Evolutionary conservation across 2,329 filamentous ascomycete genomes (phyloP).

Genomic region (Fusarium heterosporum): DNA sequence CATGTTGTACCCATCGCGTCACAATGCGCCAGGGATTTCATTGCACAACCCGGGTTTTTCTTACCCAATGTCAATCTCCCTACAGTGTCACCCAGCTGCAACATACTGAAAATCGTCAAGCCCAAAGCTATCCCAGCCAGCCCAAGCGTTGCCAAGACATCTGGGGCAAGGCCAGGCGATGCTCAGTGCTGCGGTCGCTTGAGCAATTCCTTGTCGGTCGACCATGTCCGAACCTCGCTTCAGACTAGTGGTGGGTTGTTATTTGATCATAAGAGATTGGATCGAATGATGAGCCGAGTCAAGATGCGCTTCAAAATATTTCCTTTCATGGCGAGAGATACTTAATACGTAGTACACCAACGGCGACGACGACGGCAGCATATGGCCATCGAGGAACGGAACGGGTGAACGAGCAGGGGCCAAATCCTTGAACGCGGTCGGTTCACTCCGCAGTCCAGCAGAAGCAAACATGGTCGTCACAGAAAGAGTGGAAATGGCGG

Average conservation of each 20-base stretch:
- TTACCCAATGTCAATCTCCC: constrained; percentile 34
- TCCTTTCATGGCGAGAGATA: constrained; percentile 23
- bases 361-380: constrained; percentile 4
- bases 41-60: constrained; percentile 33
- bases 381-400: constrained; percentile 29
- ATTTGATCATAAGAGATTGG: constrained; percentile 32
- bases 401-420: constrained; percentile 24
- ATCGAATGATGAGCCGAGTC: constrained; percentile 34
- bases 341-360: constrained; percentile 1
- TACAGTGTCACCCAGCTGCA: constrained; percentile 34
- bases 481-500: constrained; percentile 28
- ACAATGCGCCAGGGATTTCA: constrained; percentile 17
- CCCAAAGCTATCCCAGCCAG: constrained; percentile 19
- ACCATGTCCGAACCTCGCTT: constrained; percentile 17
- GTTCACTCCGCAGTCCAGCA: constrained; percentile 29
- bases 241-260: constrained; percentile 25
- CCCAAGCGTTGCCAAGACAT: constrained; percentile 43
- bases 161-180: constrained; percentile 33
- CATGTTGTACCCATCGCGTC: constrained; percentile 12
- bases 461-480: constrained; percentile 28
- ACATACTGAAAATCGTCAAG: constrained; percentile 33
- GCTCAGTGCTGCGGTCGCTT: constrained; percentile 36
- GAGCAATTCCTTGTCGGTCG: constrained; percentile 18
- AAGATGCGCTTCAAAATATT: constrained; percentile 36
- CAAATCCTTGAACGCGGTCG: constrained; percentile 33